Evolutionary conservation across 441 rosid species (phyloP).

Genomic region (Hura crepitans): DNA sequence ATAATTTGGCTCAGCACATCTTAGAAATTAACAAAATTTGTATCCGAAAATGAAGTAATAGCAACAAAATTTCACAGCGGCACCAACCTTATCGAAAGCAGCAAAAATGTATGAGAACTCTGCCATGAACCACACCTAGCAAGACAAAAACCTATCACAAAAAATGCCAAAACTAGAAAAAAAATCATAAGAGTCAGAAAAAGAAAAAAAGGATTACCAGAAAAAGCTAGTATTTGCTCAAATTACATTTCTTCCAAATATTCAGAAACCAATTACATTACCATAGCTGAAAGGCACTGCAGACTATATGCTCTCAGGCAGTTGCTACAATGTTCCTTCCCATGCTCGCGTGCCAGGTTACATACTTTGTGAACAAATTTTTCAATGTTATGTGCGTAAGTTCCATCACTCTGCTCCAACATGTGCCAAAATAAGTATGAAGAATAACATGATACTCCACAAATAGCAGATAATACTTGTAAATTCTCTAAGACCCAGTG

Average conservation of each 20-base stretch:
- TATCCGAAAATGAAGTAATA: neutral
- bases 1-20: neutral
- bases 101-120: conserved; percentile 67
- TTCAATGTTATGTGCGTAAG: conserved; percentile 73
- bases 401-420: conserved; percentile 67
- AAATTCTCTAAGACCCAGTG: neutral
- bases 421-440: conserved; percentile 12
- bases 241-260: neutral
- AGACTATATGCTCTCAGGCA: conserved; percentile 71
- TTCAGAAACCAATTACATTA: conserved; percentile 26
- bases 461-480: neutral
- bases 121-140: conserved; percentile 93
- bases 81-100: conserved; percentile 72
- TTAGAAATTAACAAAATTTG: conserved; percentile 4
- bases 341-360: conserved; percentile 56
- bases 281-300: conserved; percentile 98
- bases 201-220: neutral
- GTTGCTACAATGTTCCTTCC: conserved; percentile 42
- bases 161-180: conserved; percentile 12
- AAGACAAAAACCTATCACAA: conserved; percentile 17
- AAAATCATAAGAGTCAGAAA: neutral
- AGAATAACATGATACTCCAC: neutral
- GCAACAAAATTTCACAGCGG: conserved; percentile 5
- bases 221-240: neutral
- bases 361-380: conserved; percentile 67